Evolutionary conservation across 768 basidiomycete genomes (phyloP).

Genomic region (Boletus vinaceobasis): DNA sequence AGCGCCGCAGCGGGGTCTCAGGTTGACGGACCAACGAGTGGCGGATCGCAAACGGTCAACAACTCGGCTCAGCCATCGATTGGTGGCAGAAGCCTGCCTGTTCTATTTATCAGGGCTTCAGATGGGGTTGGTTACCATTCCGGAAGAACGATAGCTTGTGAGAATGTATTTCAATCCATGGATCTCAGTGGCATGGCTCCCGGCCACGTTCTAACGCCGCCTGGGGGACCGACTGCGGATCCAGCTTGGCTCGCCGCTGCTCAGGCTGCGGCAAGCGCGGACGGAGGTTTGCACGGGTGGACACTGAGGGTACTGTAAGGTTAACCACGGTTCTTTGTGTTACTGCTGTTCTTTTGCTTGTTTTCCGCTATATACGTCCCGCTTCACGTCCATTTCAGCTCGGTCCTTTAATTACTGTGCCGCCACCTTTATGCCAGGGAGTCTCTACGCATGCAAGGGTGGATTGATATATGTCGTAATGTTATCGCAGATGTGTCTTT

Average conservation of each 20-base stretch:
- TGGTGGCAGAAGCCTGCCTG: constrained; percentile 65
- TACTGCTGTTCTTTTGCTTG: constrained; percentile 28
- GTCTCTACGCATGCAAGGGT: neutral
- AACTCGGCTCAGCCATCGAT: constrained; percentile 47
- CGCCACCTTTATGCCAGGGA: constrained; percentile 1
- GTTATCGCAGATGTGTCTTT: constrained; percentile 10
- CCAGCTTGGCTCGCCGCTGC: constrained; percentile 73
- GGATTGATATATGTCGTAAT: constrained; percentile 27
- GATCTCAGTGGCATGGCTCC: constrained; percentile 52
- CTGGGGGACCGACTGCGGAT: constrained; percentile 46
- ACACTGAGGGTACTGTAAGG: constrained; percentile 72
- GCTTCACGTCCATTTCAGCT: constrained; percentile 15
- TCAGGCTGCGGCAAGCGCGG: constrained; percentile 62
- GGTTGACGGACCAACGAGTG: constrained; percentile 25
- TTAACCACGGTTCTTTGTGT: constrained; percentile 16
- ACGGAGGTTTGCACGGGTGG: constrained; percentile 73
- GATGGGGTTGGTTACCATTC: constrained; percentile 92
- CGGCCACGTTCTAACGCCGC: constrained; percentile 44
- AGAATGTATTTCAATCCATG: constrained; percentile 72
- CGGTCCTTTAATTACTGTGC: constrained; percentile 1
- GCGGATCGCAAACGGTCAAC: constrained; percentile 18
- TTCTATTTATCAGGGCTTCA: constrained; percentile 75
- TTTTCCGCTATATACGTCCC: constrained; percentile 27
- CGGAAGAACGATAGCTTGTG: constrained; percentile 77
- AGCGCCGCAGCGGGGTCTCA: constrained; percentile 25